Percentiles rank a stretch among this genome's conserved stretches.
Evolutionary conservation across 169 alveolate genomes (phyloP).

Genomic region (Plasmodium adleri): DNA sequence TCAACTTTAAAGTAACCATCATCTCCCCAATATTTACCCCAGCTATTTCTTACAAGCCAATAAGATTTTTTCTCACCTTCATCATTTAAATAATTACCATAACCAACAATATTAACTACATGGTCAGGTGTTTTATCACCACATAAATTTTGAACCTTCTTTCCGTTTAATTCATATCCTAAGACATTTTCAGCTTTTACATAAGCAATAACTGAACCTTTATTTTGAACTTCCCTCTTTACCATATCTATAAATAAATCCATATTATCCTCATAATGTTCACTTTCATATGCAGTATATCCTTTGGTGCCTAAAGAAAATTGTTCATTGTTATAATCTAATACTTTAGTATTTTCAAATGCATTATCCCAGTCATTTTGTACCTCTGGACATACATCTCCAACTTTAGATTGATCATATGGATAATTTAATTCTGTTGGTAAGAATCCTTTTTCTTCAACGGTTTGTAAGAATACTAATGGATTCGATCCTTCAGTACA

Average conservation of each 20-base stretch:
- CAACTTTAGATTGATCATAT: background rate
- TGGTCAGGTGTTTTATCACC: constrained; percentile 49
- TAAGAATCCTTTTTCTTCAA: background rate
- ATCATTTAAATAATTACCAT: constrained; percentile 39
- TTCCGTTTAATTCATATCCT: constrained; percentile 52
- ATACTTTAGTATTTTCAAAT: background rate
- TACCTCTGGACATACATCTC: constrained; percentile 2
- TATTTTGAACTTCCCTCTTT: too few species aligned
- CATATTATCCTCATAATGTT: background rate
- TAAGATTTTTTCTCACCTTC: constrained; percentile 31
- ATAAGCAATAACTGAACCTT: constrained; percentile 70
- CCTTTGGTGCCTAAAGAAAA: background rate
- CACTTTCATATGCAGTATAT: constrained; percentile 4
- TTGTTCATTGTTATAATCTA: background rate
- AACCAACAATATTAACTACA: constrained; percentile 64
- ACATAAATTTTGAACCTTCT: constrained; percentile 52
- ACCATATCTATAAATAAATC: constrained; percentile 40
- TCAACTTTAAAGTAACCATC: constrained; percentile 43
- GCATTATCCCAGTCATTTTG: background rate
- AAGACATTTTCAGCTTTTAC: constrained; percentile 48
- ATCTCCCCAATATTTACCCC: constrained; percentile 64
- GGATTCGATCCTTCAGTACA: background rate
- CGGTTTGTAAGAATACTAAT: background rate
- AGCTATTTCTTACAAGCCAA: constrained; percentile 39
- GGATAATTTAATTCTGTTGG: constrained; percentile 5